Evolutionary conservation across 345 rosid species (phyloP), one percentile per base, ranked within the genome.

Genomic region (Pseudoturritis turrita): DNA sequence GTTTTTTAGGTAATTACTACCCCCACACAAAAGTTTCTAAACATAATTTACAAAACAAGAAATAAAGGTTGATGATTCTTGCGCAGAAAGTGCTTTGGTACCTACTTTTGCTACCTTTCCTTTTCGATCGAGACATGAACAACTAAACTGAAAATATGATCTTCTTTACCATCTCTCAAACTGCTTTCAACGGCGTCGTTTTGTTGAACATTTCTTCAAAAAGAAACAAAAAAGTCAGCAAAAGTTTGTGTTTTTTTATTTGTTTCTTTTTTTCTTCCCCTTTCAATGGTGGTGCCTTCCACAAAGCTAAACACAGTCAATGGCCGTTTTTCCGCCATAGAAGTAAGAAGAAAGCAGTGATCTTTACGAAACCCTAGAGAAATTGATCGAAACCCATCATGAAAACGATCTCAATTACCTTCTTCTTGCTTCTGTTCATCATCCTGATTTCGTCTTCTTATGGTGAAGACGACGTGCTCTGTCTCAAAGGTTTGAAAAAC

Each of bases 401-500:
- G 83, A 75, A 70, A 65, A 70, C 57, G 77, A 74, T 72, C 74
- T 25, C 40, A 71, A 21, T 71, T 10, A 26, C 59, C 36, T 62
- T 33, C 37, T 33, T 33, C 3, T 33, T 33, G 3, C 37, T 33
- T 33, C 37, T 68, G 9, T 44, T 49, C 29, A 19, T 44, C 9
- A 22, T 36, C 74, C 12, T 56, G 1, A 31, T 74, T 10, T 51
- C 47, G 12, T 35, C 61, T 52, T 40, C 49, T 33, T 55, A 78
- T 31, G 55, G 58, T 12, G 90, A 82, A 53, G 78, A 78, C 80
- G 91, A 87, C 51, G 61, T 81, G 41, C 71, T 66, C 77, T 87
- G 91, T 55, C 78, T 87, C n/a, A 73, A 80, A 80, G 89, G 89
- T 9, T 29, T 87, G 15, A 75, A 84, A 46, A 17, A 14, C 2